These are phyloP conservation scores for Xylariaceae sp. DNA, from an alignment of 2,329 filamentous ascomycete species.

Conservation along the genomic window DNA sequence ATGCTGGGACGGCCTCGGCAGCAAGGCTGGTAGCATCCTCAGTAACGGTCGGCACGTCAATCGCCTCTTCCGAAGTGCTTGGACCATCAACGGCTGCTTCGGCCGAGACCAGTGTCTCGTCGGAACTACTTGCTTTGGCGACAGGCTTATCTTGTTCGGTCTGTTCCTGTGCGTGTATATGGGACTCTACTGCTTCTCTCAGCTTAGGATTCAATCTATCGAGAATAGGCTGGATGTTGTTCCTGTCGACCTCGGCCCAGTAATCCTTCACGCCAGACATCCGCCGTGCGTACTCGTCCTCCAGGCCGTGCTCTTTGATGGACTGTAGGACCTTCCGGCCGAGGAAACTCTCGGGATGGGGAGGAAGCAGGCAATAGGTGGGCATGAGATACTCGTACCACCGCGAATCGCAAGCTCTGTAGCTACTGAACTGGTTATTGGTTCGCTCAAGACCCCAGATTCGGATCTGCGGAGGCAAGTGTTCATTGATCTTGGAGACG, in stretches of 20 bases:
- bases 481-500: constrained; percentile 84
- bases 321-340: constrained; percentile 79
- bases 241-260: constrained; percentile 80
- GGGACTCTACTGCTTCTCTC: constrained; percentile 59
- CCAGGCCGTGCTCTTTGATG: constrained; percentile 69
- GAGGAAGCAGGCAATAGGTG: constrained; percentile 86
- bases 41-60: constrained; percentile 25
- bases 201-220: constrained; percentile 62
- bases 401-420: constrained; percentile 89
- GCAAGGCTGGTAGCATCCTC: constrained; percentile 19
- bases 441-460: constrained; percentile 93
- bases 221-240: constrained; percentile 70
- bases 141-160: constrained; percentile 12
- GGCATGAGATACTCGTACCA: constrained; percentile 98
- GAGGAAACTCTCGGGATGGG: constrained; percentile 82
- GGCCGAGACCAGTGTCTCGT: constrained; percentile 10
- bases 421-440: constrained; percentile 89
- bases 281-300: constrained; percentile 64
- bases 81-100: constrained; percentile 8
- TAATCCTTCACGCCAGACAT: constrained; percentile 78
- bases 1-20: constrained; percentile 14
- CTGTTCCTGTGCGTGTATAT: constrained; percentile 47
- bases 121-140: constrained; percentile 9
- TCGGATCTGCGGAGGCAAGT: constrained; percentile 83
- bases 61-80: neutral